Base-by-base conservation (phyloP, 2,329 filamentous ascomycete genomes). In the Colletotrichum gloeosporioides region DNA sequence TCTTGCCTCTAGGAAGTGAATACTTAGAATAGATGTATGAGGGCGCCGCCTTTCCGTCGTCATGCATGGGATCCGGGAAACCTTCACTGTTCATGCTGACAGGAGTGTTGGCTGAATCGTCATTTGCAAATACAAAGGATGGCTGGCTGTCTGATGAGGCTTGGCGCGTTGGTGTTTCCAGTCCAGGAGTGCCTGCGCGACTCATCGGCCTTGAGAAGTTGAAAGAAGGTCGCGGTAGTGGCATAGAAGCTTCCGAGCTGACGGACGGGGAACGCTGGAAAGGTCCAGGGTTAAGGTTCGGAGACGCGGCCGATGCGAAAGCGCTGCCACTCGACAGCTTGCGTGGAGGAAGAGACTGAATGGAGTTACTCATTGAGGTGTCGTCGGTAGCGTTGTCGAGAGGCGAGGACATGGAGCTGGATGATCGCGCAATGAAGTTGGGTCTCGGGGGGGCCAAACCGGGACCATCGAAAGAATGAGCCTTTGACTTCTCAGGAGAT, bases 131-230 rank as follows among this genome's bases (percentile, higher is more conserved):
- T 34, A 91, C 84, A 72, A 94, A 90, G 6, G 92, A 93, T 0
- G 90, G 89, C 77, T 94, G 92, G 80, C 92, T 94, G 80, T 95
- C 93, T 7, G 89, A 92, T 25, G 93, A 94, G 9, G 91, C 88
- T 81, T 94, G 92, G 44, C 92, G 88, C 12, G 89, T 88, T 64
- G 92, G 92, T 59, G 86, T 83, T n/a, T 93, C 91, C 79, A 89
- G 86, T 61, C 81, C 86, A 18, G 91, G 91, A 15, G 90, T 92
- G 77, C 92, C 92, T 76, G 92, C 91, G 82, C 93, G 90, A 84
- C 96, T 98, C 77, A 98, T 86, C 1, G 97, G 97, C 59, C 97
- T 91, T 1, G 97, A 99, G 84, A 99, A 99, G 85, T 99, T 99
- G 86, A 98, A 96, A 0, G 94, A 92, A 1, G 95, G 94, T 18